These are phyloP conservation scores for Gloeophyllum trabeum DNA, from an alignment of 768 basidiomycete genomes.

Conservation along the genomic window DNA sequence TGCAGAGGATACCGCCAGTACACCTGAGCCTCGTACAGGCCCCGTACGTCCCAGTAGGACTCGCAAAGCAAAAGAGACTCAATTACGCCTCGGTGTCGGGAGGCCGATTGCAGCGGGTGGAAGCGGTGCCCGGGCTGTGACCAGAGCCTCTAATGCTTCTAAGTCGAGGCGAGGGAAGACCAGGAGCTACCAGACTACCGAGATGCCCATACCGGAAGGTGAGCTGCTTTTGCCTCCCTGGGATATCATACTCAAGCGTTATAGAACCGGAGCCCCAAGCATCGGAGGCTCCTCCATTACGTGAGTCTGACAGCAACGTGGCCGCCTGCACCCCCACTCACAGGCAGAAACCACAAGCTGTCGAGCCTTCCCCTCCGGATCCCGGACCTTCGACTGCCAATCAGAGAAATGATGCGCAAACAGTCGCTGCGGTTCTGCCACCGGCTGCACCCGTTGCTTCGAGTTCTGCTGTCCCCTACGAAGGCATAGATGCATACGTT, in stretches of 20 bases:
- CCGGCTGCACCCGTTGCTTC: too few relatives aligned
- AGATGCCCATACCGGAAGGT: conserved; percentile 42
- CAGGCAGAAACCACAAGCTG: conserved; percentile 11
- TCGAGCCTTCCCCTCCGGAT: neutral
- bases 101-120: conserved; percentile 58
- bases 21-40: conserved; percentile 4
- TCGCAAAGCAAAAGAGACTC: conserved; percentile 64
- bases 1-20: neutral
- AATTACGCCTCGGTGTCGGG: conserved; percentile 61
- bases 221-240: conserved; percentile 1
- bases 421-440: too few relatives aligned
- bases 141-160: conserved; percentile 21
- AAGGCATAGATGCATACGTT: too few relatives aligned
- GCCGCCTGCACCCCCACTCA: neutral
- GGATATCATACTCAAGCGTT: too few relatives aligned
- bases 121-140: conserved; percentile 50
- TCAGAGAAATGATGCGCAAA: too few relatives aligned
- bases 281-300: neutral
- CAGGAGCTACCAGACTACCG: conserved; percentile 34
- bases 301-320: conserved; percentile 1
- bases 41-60: conserved; percentile 25
- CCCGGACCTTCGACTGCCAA: neutral
- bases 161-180: conserved; percentile 32
- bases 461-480: too few relatives aligned
- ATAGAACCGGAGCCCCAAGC: conserved; percentile 1